Conservation (phyloP, 2,329 filamentous ascomycete genomes). For the Bipolaris oryzae region DNA sequence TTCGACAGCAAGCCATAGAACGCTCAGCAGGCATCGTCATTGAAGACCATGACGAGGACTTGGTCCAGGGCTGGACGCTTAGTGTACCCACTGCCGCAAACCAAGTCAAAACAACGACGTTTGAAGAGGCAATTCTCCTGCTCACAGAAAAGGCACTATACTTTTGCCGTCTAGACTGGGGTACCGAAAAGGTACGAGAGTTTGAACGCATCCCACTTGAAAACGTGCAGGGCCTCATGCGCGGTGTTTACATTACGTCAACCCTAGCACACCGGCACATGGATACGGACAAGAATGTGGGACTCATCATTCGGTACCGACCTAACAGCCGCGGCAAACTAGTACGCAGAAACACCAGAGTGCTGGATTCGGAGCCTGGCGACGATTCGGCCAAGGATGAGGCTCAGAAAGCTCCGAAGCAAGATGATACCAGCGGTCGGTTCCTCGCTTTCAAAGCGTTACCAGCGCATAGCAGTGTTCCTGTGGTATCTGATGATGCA, state of each 20-base stretch:
- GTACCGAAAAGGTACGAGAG: constrained; percentile 88
- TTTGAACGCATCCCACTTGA: constrained; percentile 85
- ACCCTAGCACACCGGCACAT: constrained; percentile 78
- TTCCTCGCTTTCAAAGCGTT: constrained; percentile 64
- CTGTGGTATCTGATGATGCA: constrained; percentile 26
- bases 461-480: constrained; percentile 54
- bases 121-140: constrained; percentile 87
- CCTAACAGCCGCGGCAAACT: constrained; percentile 73
- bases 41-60: constrained; percentile 75
- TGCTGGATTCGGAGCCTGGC: constrained; percentile 61
- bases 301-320: constrained; percentile 79
- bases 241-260: constrained; percentile 89
- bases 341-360: constrained; percentile 82
- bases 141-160: constrained; percentile 86
- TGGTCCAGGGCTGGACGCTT: constrained; percentile 88
- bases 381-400: constrained; percentile 19
- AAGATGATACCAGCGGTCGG: constrained; percentile 30
- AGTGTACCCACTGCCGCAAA: constrained; percentile 76
- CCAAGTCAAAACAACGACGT: constrained; percentile 69
- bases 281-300: constrained; percentile 80
- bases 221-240: constrained; percentile 73
- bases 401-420: constrained; percentile 25
- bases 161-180: constrained; percentile 91
- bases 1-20: constrained; percentile 88
- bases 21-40: constrained; percentile 86